Evolutionary conservation across 345 rosid species (phyloP).

Genomic region (Aethionema arabicum): DNA sequence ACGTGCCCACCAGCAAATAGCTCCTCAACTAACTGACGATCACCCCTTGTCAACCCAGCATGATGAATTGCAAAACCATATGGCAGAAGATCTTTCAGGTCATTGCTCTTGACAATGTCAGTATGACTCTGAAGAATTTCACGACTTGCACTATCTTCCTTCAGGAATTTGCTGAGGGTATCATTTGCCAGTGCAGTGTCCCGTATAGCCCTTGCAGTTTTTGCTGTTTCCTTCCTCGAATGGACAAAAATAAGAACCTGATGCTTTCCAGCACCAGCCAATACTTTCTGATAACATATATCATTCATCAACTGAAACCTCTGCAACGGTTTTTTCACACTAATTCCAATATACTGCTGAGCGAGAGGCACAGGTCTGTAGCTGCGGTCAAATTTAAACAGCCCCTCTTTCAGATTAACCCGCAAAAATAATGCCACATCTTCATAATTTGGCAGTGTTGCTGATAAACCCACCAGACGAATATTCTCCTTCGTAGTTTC

Average conservation of each 20-base stretch:
- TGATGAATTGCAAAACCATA: constrained; percentile 96
- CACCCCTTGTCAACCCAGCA: constrained; percentile 91
- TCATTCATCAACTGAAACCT: constrained; percentile 98
- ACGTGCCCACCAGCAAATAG: constrained; percentile 75
- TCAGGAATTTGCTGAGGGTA: constrained; percentile 78
- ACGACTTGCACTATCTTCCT: constrained; percentile 82
- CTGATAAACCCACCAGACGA: constrained; percentile 91
- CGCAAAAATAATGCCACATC: constrained; percentile 90
- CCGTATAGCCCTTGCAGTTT: constrained; percentile 78
- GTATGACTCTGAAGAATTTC: constrained; percentile 73
- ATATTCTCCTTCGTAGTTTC: constrained; percentile 91
- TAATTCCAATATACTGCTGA: constrained; percentile 92
- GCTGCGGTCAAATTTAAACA: constrained; percentile 91
- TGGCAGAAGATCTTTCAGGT: constrained; percentile 79
- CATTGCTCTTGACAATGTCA: constrained; percentile 66
- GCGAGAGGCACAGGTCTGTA: constrained; percentile 92
- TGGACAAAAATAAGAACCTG: constrained; percentile 97
- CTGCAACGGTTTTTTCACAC: constrained; percentile 88
- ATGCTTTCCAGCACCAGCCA: constrained; percentile 90
- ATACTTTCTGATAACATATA: constrained; percentile 84
- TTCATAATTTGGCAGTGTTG: constrained; percentile 91
- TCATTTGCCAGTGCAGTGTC: constrained; percentile 89
- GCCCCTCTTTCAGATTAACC: constrained; percentile 63
- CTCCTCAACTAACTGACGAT: constrained; percentile 80
- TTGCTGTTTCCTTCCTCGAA: constrained; percentile 91